These are phyloP conservation scores for Corylus heterophylla DNA, from an alignment of 306 rosid genomes.

Conservation along the genomic window DNA sequence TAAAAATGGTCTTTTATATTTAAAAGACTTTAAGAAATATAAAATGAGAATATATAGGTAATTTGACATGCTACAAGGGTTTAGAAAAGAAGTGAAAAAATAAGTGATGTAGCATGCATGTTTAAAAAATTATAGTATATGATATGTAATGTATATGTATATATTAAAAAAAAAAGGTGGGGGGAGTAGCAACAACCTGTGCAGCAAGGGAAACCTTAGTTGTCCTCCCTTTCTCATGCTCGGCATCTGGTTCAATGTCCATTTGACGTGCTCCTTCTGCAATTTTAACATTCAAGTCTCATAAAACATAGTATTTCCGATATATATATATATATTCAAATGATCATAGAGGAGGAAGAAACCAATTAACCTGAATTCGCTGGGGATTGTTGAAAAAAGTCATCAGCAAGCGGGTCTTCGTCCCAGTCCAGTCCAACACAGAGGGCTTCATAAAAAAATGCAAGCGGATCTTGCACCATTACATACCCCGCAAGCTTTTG, in stretches of 20 bases:
- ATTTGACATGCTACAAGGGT: no score
- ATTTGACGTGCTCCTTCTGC: constrained; percentile 12
- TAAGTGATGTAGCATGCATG: no score
- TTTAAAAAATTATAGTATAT: no score
- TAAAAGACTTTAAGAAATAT: background rate
- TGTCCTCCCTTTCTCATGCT: constrained; percentile 1
- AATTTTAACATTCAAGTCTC: background rate
- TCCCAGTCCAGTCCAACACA: constrained; percentile 62
- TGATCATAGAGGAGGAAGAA: no score
- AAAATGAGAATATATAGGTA: no score
- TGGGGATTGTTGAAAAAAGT: constrained; percentile 5
- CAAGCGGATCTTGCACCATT: constrained; percentile 53
- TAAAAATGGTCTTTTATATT: no score
- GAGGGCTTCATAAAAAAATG: constrained; percentile 59
- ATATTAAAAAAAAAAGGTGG: no score
- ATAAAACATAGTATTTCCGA: background rate
- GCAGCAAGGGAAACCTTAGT: constrained; percentile 32
- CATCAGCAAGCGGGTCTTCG: constrained; percentile 29
- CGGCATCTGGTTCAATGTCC: constrained; percentile 11
- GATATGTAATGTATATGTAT: no score
- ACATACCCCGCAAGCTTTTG: constrained; percentile 42
- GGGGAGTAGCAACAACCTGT: constrained; percentile 41
- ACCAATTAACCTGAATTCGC: constrained; percentile 27
- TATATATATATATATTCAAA: no score
- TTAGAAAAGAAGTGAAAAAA: no score